A percentile compares a stretch with the other conserved stretches of the same genome.
Evolutionary conservation across 805 yeast species (phyloP).

Genomic region (Yarrowia divulgata): DNA sequence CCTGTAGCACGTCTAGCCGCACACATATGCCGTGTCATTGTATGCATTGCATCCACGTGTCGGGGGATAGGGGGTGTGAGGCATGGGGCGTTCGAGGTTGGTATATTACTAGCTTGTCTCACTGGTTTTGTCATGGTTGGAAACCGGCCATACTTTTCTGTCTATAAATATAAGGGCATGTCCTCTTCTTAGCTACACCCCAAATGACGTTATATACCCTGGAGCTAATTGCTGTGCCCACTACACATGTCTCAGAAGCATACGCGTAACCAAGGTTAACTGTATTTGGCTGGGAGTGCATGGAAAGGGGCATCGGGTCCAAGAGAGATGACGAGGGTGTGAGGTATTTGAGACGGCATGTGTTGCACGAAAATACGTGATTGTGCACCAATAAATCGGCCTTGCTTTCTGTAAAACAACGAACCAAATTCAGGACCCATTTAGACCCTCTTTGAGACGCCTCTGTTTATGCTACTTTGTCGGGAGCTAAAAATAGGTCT

Average conservation of each 20-base stretch:
- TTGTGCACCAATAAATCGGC: no score
- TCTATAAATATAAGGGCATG: not conserved
- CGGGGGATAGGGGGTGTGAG: not conserved
- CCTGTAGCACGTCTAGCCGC: constrained; percentile 29
- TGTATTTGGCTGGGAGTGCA: constrained; percentile 25
- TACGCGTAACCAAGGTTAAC: constrained; percentile 34
- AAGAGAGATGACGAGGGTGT: not conserved
- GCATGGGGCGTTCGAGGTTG: no score
- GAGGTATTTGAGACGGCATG: not conserved
- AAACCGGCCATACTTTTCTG: not conserved
- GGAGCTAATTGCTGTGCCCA: constrained; percentile 11
- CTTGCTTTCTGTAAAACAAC: no score
- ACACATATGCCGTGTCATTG: constrained; percentile 26
- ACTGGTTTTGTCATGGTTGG: no score
- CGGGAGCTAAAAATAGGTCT: constrained; percentile 22
- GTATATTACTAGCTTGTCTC: no score
- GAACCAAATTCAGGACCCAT: not conserved
- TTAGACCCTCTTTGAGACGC: not conserved
- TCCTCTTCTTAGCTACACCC: not conserved
- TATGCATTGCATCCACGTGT: constrained; percentile 26
- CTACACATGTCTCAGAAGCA: constrained; percentile 30
- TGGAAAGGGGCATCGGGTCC: constrained; percentile 23
- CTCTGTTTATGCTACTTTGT: constrained; percentile 6
- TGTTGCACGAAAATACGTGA: no score
- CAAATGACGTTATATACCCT: constrained; percentile 4